phyloP scores from a whole-genome alignment of 202 grass and related monocot genomes.

The Elaeis oleifera region DNA sequence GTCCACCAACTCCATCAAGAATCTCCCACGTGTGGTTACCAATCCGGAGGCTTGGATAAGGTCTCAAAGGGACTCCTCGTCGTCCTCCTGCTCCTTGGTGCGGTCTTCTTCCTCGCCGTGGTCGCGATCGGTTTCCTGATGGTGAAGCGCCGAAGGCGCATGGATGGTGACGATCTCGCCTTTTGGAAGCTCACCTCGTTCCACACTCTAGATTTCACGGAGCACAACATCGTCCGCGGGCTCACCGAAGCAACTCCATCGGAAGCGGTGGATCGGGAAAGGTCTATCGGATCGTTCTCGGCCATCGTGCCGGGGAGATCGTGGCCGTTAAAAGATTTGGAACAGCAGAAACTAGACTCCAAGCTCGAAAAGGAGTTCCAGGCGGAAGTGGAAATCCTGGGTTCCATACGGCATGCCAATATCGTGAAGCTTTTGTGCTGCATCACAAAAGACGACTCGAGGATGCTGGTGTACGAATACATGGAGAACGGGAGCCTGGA shows the following conservation, averaged over 20 bases:
- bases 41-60: background rate
- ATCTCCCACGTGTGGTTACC: background rate
- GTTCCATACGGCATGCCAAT: slow-evolving; percentile 74
- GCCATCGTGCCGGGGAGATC: slow-evolving; percentile 10
- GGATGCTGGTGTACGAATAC: slow-evolving; percentile 77
- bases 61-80: background rate
- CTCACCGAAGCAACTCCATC: slow-evolving; percentile 64
- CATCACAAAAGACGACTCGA: slow-evolving; percentile 49
- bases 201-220: slow-evolving; percentile 39
- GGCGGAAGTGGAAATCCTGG: slow-evolving; percentile 57
- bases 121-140: background rate
- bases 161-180: slow-evolving; percentile 9
- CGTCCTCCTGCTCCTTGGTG: background rate
- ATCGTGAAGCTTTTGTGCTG: slow-evolving; percentile 85
- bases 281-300: slow-evolving; percentile 64
- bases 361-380: slow-evolving; percentile 75
- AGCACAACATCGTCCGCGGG: slow-evolving; percentile 34
- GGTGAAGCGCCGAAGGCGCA: slow-evolving; percentile 7
- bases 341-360: slow-evolving; percentile 28
- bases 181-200: slow-evolving; percentile 60
- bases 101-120: background rate
- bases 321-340: slow-evolving; percentile 84
- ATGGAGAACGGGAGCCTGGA: slow-evolving; percentile 81
- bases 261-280: slow-evolving; percentile 67
- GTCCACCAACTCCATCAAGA: background rate